Evolutionary conservation across 1,139 yeast genomes (phyloP).

Genomic region (Yamadazyma epiphylla): DNA sequence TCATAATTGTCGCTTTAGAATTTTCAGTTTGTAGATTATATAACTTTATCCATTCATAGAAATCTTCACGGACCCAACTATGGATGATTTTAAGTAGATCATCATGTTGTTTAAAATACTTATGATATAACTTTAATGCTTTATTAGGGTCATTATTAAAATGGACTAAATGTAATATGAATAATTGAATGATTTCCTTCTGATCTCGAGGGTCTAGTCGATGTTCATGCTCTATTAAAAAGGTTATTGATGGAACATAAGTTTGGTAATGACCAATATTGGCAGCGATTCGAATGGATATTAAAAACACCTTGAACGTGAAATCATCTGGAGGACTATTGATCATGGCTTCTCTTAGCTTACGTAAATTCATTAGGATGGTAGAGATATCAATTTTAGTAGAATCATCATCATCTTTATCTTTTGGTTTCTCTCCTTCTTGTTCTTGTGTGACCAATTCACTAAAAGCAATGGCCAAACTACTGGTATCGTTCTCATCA

Average conservation of each 20-base stretch:
- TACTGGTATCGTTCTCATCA: slow-evolving; percentile 16
- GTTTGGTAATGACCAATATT: slow-evolving; percentile 53
- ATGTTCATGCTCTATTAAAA: slow-evolving; percentile 22
- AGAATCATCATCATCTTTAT: background rate
- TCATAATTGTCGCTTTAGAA: slow-evolving; percentile 34
- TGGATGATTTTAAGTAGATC: slow-evolving; percentile 21
- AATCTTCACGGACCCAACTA: slow-evolving; percentile 39
- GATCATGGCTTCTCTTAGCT: slow-evolving; percentile 55
- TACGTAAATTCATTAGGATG: slow-evolving; percentile 31
- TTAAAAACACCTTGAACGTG: slow-evolving; percentile 44
- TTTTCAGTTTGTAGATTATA: slow-evolving; percentile 30
- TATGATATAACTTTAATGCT: slow-evolving; percentile 30
- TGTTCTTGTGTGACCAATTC: slow-evolving; percentile 3
- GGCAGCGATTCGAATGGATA: slow-evolving; percentile 46
- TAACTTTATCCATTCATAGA: slow-evolving; percentile 35
- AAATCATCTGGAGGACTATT: slow-evolving; percentile 33
- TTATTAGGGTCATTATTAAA: slow-evolving; percentile 31
- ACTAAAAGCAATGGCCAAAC: slow-evolving; percentile 10
- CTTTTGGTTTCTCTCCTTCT: background rate
- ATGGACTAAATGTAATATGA: slow-evolving; percentile 48
- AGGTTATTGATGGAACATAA: slow-evolving; percentile 50
- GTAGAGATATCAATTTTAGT: slow-evolving; percentile 17
- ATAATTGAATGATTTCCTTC: slow-evolving; percentile 36
- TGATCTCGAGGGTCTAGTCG: slow-evolving; percentile 27
- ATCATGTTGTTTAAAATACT: slow-evolving; percentile 21